Evolutionary conservation across 2,329 filamentous ascomycete genomes (phyloP).

Genomic region (Pseudogymnoascus pannorum): DNA sequence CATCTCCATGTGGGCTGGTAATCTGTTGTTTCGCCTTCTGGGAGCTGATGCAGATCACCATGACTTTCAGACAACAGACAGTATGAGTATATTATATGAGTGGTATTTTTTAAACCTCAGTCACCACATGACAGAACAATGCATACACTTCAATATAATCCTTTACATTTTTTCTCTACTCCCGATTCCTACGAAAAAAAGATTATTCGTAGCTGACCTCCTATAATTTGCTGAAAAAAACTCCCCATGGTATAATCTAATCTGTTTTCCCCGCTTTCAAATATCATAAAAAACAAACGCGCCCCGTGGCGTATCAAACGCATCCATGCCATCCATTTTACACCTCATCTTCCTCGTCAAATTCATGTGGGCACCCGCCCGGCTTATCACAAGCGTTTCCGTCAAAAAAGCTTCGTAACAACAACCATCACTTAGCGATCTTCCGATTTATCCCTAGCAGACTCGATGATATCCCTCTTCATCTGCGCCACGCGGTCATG

Average conservation of each 20-base stretch:
- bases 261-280: background rate
- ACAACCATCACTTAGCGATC: background rate
- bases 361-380: background rate
- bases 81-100: no score
- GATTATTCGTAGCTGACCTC: background rate
- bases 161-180: background rate
- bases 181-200: background rate
- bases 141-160: background rate
- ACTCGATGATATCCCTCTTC: slow-evolving; percentile 46
- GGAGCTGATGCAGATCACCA: no score
- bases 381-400: no score
- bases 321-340: background rate
- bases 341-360: background rate
- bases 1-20: no score
- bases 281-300: background rate
- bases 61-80: no score
- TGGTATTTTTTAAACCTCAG: no score
- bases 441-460: background rate
- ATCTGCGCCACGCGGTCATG: slow-evolving; percentile 45
- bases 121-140: background rate
- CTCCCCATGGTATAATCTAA: background rate
- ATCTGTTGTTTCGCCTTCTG: no score
- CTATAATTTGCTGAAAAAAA: background rate
- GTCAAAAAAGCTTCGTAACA: no score
- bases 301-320: background rate